phyloP scores from a whole-genome alignment of 768 basidiomycete species.

The Suillus tomentosus region DNA sequence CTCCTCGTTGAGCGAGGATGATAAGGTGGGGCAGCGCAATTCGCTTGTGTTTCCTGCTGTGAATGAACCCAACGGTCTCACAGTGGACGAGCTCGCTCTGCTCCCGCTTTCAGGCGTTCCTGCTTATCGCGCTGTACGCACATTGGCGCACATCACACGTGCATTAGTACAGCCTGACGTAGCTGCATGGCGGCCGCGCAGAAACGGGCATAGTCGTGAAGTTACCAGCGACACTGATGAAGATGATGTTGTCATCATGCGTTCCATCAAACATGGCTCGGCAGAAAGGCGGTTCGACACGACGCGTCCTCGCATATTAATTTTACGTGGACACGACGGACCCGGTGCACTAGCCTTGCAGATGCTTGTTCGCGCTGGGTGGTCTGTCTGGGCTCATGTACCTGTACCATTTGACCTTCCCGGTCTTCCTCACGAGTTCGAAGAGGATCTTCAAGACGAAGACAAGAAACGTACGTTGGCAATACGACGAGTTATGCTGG shows the following conservation, averaged over 20 bases:
- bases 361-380: constrained; percentile 70
- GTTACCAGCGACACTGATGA: constrained; percentile 22
- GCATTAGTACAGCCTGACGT: constrained; percentile 20
- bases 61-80: constrained; percentile 29
- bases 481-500: constrained; percentile 44
- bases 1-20: constrained; percentile 15
- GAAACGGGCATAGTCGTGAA: constrained; percentile 21
- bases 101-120: constrained; percentile 77
- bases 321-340: constrained; percentile 76
- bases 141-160: constrained; percentile 46
- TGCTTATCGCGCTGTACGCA: constrained; percentile 82
- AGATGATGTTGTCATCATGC: neutral
- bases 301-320: constrained; percentile 47
- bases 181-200: neutral
- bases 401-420: constrained; percentile 37
- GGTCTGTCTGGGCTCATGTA: constrained; percentile 75
- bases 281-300: constrained; percentile 16
- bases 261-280: constrained; percentile 9
- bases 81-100: constrained; percentile 76
- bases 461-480: constrained; percentile 39
- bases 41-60: constrained; percentile 14
- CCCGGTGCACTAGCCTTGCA: constrained; percentile 76
- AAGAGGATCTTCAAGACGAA: constrained; percentile 34
- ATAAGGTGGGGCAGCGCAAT: constrained; percentile 16
- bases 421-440: constrained; percentile 38